Evolutionary conservation across 2,329 filamentous ascomycete genomes (phyloP).

Genomic region (Dothideomycetes sp.): DNA sequence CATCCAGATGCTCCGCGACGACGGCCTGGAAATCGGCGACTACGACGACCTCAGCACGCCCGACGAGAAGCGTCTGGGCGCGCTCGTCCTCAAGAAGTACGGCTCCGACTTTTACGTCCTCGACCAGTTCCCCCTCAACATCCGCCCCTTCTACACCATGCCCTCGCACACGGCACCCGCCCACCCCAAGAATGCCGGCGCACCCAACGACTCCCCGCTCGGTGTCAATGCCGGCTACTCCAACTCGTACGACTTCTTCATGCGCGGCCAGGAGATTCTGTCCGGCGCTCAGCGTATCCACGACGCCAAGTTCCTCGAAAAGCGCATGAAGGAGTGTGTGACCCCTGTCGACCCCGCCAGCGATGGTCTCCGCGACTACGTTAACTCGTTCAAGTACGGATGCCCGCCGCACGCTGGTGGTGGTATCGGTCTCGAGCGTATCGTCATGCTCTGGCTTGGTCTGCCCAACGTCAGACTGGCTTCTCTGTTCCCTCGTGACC

Average conservation of each 20-base stretch:
- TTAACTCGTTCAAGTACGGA: slow-evolving; percentile 53
- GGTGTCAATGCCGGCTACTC: slow-evolving; percentile 40
- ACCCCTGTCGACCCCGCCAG: slow-evolving; percentile 44
- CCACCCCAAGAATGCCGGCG: slow-evolving; percentile 27
- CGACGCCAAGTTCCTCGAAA: slow-evolving; percentile 45
- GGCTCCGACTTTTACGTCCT: slow-evolving; percentile 93
- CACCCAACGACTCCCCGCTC: slow-evolving; percentile 12
- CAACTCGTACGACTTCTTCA: slow-evolving; percentile 61
- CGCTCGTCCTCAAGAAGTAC: slow-evolving; percentile 77
- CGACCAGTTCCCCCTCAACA: slow-evolving; percentile 85
- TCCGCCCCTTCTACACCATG: slow-evolving; percentile 88
- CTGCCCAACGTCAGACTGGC: slow-evolving; percentile 52
- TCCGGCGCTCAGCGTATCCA: slow-evolving; percentile 57
- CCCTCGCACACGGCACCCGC: slow-evolving; percentile 54
- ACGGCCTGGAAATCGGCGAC: slow-evolving; percentile 64
- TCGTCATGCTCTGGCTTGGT: slow-evolving; percentile 56
- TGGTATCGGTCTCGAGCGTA: slow-evolving; percentile 54
- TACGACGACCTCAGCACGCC: slow-evolving; percentile 71
- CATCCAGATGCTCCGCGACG: slow-evolving; percentile 64
- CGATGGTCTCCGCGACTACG: slow-evolving; percentile 52
- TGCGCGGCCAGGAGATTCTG: slow-evolving; percentile 60
- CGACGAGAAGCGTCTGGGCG: slow-evolving; percentile 81
- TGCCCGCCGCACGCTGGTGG: slow-evolving; percentile 55
- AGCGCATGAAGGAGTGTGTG: slow-evolving; percentile 48
- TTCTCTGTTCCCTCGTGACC: slow-evolving; percentile 54